Conservation (phyloP, 2,329 filamentous ascomycete genomes). For the Talaromyces sp. region DNA sequence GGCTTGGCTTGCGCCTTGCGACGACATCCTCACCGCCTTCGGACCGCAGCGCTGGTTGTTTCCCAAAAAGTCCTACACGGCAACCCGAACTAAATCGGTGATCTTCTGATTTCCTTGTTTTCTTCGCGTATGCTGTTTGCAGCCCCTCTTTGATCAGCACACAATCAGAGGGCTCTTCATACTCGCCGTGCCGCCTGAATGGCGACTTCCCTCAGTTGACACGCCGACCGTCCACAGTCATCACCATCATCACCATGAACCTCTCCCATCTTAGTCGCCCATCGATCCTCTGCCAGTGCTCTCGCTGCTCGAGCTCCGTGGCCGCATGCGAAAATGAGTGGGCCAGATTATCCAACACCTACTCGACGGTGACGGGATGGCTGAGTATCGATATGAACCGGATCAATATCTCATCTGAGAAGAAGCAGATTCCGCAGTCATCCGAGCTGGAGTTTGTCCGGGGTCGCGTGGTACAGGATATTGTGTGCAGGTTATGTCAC, state of each 20-base stretch:
- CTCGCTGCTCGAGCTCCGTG: conserved; percentile 39
- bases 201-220: not conserved
- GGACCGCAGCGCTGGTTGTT: not conserved
- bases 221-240: not conserved
- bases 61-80: not conserved
- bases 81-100: not conserved
- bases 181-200: not conserved
- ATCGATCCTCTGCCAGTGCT: conserved; percentile 38
- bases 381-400: conserved; percentile 38
- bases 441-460: conserved; percentile 35
- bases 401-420: conserved; percentile 35
- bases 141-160: not conserved
- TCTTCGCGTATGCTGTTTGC: not conserved
- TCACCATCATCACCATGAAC: conserved; percentile 30
- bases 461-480: conserved; percentile 36
- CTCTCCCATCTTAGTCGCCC: conserved; percentile 35
- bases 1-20: not conserved
- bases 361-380: conserved; percentile 36
- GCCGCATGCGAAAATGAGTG: conserved; percentile 42
- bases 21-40: not conserved
- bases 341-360: conserved; percentile 38
- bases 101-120: not conserved
- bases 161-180: not conserved
- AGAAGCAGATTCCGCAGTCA: conserved; percentile 35
- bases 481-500: conserved; percentile 37